A percentile compares a stretch with the other conserved stretches of the same genome.
phyloP scores from a whole-genome alignment of 495 filamentous ascomycete species.

The Penicillium taxi region DNA sequence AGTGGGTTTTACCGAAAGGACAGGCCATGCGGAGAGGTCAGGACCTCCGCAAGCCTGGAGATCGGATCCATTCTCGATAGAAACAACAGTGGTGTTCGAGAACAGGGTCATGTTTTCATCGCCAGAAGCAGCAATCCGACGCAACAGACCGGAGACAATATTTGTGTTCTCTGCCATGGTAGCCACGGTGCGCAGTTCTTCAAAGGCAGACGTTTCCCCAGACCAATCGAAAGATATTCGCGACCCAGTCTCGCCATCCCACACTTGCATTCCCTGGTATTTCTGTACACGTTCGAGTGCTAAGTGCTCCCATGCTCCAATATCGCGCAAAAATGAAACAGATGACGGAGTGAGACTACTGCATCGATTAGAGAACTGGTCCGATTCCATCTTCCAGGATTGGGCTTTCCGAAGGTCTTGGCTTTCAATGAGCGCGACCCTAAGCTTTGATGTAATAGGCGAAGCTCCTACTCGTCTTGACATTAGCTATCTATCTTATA shows the following conservation, averaged over 20 bases:
- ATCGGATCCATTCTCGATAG: conserved; percentile 66
- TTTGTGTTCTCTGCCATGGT: conserved; percentile 97
- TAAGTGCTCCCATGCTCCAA: conserved; percentile 82
- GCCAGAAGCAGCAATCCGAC: conserved; percentile 59
- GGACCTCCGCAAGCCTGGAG: conserved; percentile 49
- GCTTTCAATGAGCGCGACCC: conserved; percentile 81
- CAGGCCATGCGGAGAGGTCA: conserved; percentile 79
- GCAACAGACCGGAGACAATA: conserved; percentile 65
- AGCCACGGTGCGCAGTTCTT: conserved; percentile 58
- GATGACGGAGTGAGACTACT: conserved; percentile 88
- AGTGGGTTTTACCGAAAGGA: conserved; percentile 55
- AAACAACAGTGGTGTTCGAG: conserved; percentile 65
- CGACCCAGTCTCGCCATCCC: conserved; percentile 86
- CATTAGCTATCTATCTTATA: conserved; percentile 1
- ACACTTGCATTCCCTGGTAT: conserved; percentile 92
- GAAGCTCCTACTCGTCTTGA: conserved; percentile 61
- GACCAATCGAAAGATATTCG: conserved; percentile 82
- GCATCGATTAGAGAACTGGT: conserved; percentile 83
- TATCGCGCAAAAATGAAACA: conserved; percentile 58
- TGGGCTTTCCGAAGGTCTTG: conserved; percentile 67
- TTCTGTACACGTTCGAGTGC: conserved; percentile 62
- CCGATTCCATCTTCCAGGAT: conserved; percentile 54
- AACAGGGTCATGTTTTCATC: conserved; percentile 55
- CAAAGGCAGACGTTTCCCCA: conserved; percentile 40
- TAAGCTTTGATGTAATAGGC: conserved; percentile 63